Evolutionary conservation across 2,329 filamentous ascomycete genomes (phyloP).

Genomic region (Coniella lustricola): DNA sequence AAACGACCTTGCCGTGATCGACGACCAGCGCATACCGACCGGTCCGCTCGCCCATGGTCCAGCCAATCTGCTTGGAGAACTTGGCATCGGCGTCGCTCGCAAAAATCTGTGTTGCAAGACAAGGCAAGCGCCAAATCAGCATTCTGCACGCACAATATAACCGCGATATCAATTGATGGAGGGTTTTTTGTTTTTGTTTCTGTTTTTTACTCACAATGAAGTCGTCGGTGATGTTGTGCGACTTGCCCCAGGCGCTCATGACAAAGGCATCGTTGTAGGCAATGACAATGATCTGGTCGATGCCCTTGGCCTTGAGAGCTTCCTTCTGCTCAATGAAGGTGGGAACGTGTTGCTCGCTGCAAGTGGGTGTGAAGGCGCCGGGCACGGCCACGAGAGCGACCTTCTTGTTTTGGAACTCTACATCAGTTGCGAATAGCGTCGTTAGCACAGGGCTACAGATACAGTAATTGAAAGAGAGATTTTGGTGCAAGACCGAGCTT

Average conservation of each 20-base stretch:
- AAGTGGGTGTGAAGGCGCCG: constrained; percentile 81
- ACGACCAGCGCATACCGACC: constrained; percentile 73
- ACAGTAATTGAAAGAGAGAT: not conserved
- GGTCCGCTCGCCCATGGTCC: constrained; percentile 68
- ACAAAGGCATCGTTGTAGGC: constrained; percentile 81
- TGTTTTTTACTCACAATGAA: constrained; percentile 39
- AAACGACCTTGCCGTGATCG: constrained; percentile 76
- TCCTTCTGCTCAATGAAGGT: constrained; percentile 68
- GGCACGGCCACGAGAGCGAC: constrained; percentile 49
- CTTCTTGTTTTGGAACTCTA: constrained; percentile 52
- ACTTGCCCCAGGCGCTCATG: constrained; percentile 87
- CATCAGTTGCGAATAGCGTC: not conserved
- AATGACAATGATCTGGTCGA: constrained; percentile 75
- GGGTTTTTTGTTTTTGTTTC: too few relatives aligned
- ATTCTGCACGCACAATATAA: too few relatives aligned
- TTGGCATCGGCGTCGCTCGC: constrained; percentile 60
- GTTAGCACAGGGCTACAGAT: not conserved
- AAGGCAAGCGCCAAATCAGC: not conserved
- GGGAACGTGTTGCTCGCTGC: constrained; percentile 73
- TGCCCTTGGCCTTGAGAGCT: constrained; percentile 69
- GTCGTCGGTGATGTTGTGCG: constrained; percentile 69
- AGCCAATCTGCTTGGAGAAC: constrained; percentile 74
- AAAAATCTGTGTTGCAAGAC: constrained; percentile 51
- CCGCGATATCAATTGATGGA: too few relatives aligned
- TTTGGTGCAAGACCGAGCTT: not conserved